Evolutionary conservation across 371 early-diverging fungal genomes (phyloP).

Genomic region (Sanchytrium tribonematis): DNA sequence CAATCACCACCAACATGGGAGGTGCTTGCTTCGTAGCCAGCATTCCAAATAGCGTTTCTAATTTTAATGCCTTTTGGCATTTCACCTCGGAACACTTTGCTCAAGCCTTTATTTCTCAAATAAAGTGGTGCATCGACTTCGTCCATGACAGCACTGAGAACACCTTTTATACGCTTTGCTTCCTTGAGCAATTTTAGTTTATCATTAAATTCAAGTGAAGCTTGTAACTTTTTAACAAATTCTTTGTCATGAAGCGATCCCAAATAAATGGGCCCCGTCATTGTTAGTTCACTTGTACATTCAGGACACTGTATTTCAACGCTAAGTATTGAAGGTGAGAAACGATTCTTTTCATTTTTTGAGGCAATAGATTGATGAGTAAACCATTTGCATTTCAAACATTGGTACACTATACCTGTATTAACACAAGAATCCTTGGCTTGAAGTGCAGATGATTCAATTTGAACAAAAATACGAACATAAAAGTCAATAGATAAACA

Average conservation of each 20-base stretch:
- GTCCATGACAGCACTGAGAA: conserved; percentile 71
- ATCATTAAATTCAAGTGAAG: conserved; percentile 26
- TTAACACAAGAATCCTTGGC: conserved; percentile 36
- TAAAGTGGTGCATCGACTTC: conserved; percentile 1
- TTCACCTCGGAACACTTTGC: conserved; percentile 1
- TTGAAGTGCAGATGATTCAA: conserved; percentile 39
- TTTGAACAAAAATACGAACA: conserved; percentile 89
- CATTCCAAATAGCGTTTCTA: conserved; percentile 69
- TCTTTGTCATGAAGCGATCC: conserved; percentile 46
- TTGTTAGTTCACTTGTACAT: conserved; percentile 27
- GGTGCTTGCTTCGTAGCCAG: conserved; percentile 65
- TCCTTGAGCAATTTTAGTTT: conserved; percentile 29
- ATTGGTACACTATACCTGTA: conserved; percentile 48
- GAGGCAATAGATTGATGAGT: conserved; percentile 32
- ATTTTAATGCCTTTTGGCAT: background rate
- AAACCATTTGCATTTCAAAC: conserved; percentile 49
- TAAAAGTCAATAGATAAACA: conserved; percentile 96
- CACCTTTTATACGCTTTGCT: conserved; percentile 62
- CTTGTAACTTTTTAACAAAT: conserved; percentile 37
- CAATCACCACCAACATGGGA: conserved; percentile 60
- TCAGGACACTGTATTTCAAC: conserved; percentile 21
- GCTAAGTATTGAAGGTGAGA: background rate
- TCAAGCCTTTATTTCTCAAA: background rate
- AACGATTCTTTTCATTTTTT: background rate
- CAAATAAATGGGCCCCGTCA: conserved; percentile 90